Evolutionary conservation across 2,329 filamentous ascomycete genomes (phyloP).

Genomic region (Claviceps citrina): DNA sequence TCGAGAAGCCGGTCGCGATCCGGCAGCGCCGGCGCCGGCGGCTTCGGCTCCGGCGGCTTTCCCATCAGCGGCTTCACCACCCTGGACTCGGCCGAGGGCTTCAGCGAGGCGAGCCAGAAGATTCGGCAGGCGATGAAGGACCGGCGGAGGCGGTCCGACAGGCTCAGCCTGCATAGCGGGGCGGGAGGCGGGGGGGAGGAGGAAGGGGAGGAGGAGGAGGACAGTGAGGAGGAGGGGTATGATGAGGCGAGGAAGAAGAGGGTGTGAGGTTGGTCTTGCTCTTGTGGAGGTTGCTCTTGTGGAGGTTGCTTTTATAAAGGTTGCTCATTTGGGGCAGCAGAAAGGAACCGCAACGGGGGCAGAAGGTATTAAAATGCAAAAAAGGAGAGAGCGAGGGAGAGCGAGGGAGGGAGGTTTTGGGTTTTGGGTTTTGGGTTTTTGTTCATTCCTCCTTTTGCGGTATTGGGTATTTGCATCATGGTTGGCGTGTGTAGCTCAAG

Average conservation of each 20-base stretch:
- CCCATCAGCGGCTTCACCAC: constrained; percentile 55
- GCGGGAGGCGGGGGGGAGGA: constrained; percentile 21
- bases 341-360: too few relatives aligned
- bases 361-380: too few relatives aligned
- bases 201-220: too few relatives aligned
- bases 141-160: constrained; percentile 37
- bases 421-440: too few relatives aligned
- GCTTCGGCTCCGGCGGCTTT: constrained; percentile 45
- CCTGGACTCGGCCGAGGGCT: constrained; percentile 50
- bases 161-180: constrained; percentile 23
- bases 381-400: too few relatives aligned
- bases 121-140: constrained; percentile 72
- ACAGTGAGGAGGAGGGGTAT: constrained; percentile 27
- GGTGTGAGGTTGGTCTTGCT: constrained; percentile 4
- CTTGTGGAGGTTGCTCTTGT: too few relatives aligned
- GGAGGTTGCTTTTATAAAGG: too few relatives aligned
- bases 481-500: background rate
- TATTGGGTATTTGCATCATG: background rate
- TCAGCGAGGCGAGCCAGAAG: constrained; percentile 71
- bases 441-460: background rate
- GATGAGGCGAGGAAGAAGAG: constrained; percentile 29
- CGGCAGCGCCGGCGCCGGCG: constrained; percentile 50
- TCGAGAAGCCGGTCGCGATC: constrained; percentile 55
- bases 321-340: too few relatives aligned
- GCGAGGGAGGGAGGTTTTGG: too few relatives aligned